A percentile compares a stretch with the other conserved stretches of the same genome.
Evolutionary conservation across 352 stramenopile genomes (phyloP).

Genomic region (Lagenidium giganteum): DNA sequence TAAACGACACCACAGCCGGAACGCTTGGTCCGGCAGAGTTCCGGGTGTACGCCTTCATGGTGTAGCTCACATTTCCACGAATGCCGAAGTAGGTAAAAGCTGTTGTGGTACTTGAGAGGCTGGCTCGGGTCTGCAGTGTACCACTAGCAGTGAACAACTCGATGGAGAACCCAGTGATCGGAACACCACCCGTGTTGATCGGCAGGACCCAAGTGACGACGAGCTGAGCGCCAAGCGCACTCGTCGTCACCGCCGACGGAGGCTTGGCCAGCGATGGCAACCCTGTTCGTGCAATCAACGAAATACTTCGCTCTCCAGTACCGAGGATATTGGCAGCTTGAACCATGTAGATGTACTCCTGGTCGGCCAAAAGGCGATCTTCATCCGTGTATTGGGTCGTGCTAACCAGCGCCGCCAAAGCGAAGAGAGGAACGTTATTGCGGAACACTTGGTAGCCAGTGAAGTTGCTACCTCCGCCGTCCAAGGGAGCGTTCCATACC

Average conservation of each 20-base stretch:
- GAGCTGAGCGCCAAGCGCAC: conserved; percentile 24
- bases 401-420: conserved; percentile 2
- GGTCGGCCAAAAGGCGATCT: conserved; percentile 18
- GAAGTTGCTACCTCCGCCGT: conserved; percentile 34
- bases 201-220: conserved; percentile 22
- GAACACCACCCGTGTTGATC: conserved; percentile 32
- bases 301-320: conserved; percentile 19
- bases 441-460: conserved; percentile 37
- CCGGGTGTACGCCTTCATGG: conserved; percentile 14
- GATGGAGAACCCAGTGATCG: conserved; percentile 15
- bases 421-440: conserved; percentile 12
- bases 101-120: too few species aligned
- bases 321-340: conserved; percentile 34
- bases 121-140: too few species aligned
- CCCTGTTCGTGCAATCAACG: conserved; percentile 19
- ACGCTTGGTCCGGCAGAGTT: conserved; percentile 24
- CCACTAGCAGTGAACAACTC: neutral
- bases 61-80: conserved; percentile 23
- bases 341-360: conserved; percentile 36
- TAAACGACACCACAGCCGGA: conserved; percentile 2
- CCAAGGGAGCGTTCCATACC: conserved; percentile 30
- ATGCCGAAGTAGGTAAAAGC: conserved; percentile 15
- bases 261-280: conserved; percentile 17
- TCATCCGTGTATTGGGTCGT: conserved; percentile 16
- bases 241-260: conserved; percentile 6